Conservation (phyloP, 1,284 basidiomycete species). For the Thecaphora frezii region DNA sequence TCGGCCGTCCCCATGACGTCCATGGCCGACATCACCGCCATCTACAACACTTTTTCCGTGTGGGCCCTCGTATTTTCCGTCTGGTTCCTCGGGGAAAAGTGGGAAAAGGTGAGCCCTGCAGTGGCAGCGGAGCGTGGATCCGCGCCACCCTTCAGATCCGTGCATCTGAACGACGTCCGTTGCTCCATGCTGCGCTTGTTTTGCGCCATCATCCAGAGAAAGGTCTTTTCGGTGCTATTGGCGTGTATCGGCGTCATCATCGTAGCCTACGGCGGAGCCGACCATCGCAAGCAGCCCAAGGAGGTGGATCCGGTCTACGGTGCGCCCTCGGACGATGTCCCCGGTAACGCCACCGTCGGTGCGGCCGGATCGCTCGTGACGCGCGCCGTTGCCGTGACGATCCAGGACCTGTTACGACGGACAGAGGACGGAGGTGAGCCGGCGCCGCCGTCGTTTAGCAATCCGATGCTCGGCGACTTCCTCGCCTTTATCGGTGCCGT, state of each 20-base stretch:
- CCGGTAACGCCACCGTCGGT: neutral
- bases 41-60: slow-evolving; percentile 58
- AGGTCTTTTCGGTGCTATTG: slow-evolving; percentile 51
- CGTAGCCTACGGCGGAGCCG: slow-evolving; percentile 52
- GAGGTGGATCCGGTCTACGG: slow-evolving; percentile 38
- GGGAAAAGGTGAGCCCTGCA: slow-evolving; percentile 36
- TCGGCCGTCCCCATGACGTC: slow-evolving; percentile 54
- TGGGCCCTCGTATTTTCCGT: slow-evolving; percentile 58
- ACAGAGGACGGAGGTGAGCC: slow-evolving; percentile 3
- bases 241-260: slow-evolving; percentile 51
- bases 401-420: slow-evolving; percentile 5
- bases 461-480: slow-evolving; percentile 46
- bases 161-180: slow-evolving; percentile 3
- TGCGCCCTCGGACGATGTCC: slow-evolving; percentile 11
- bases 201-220: slow-evolving; percentile 12
- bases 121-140: no score
- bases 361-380: slow-evolving; percentile 5
- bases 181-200: neutral
- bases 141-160: no score
- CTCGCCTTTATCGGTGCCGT: slow-evolving; percentile 53
- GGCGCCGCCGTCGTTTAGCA: slow-evolving; percentile 15
- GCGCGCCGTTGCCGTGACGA: slow-evolving; percentile 1
- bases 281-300: slow-evolving; percentile 37
- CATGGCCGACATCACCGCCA: slow-evolving; percentile 58
- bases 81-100: slow-evolving; percentile 53